phyloP scores from a whole-genome alignment of 208 protist species.

The Trypanosomatidae sp. region DNA sequence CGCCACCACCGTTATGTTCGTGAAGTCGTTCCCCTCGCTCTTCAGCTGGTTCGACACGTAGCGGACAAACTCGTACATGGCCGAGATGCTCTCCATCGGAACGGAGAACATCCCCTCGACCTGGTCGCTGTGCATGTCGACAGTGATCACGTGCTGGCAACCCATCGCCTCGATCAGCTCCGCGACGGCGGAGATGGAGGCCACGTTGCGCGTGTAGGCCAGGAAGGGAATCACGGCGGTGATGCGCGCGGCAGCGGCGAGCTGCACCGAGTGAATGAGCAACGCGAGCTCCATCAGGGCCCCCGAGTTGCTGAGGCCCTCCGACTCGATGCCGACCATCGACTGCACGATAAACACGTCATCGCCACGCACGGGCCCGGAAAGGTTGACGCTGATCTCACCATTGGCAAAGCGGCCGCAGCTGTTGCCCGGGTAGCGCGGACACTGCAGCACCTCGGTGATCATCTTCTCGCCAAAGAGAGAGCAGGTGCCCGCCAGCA shows the following conservation, averaged over 20 bases:
- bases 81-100: constrained; percentile 90
- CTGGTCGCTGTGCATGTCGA: constrained; percentile 92
- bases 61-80: constrained; percentile 87
- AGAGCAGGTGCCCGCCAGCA: constrained; percentile 65
- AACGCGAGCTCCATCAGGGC: constrained; percentile 93
- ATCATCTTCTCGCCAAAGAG: constrained; percentile 78
- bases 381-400: constrained; percentile 77
- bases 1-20: constrained; percentile 80
- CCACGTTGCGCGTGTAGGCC: constrained; percentile 90
- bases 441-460: constrained; percentile 72
- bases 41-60: constrained; percentile 66
- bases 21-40: constrained; percentile 66
- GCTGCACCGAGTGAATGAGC: constrained; percentile 80
- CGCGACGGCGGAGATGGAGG: constrained; percentile 89
- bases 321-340: constrained; percentile 65
- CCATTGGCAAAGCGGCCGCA: constrained; percentile 82
- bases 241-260: constrained; percentile 81
- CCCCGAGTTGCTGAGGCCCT: constrained; percentile 86
- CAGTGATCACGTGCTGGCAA: constrained; percentile 89
- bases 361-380: too few relatives aligned
- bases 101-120: constrained; percentile 95
- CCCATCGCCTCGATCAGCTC: constrained; percentile 91
- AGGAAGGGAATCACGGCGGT: constrained; percentile 95
- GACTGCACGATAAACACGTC: constrained; percentile 97
- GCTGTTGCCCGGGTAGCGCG: constrained; percentile 41